Percentiles rank a stretch among this genome's conserved stretches.
These are phyloP conservation scores for Verticillium nubilum DNA, from an alignment of 2,329 filamentous ascomycete species.

Conservation along the genomic window DNA sequence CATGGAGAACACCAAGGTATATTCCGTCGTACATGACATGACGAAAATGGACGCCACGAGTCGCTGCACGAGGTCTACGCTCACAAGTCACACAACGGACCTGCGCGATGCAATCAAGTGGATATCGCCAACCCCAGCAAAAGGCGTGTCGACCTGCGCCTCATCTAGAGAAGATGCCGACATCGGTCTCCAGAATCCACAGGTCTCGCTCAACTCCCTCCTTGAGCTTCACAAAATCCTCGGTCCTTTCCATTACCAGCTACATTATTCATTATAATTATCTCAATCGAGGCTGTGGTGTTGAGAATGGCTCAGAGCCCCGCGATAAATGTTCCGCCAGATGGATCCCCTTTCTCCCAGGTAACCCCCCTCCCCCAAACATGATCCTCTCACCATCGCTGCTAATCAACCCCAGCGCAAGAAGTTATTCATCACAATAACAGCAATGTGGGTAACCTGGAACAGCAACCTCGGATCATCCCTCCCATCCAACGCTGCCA, in stretches of 20 bases:
- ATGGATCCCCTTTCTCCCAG: background rate
- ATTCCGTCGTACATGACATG: no score
- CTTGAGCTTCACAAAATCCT: no score
- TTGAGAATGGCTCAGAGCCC: background rate
- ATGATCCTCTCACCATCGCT: background rate
- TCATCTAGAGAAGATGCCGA: background rate
- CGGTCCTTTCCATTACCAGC: no score
- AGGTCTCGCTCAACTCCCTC: background rate
- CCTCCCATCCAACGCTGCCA: conserved; percentile 57
- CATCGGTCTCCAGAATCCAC: background rate
- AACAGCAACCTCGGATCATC: conserved; percentile 64
- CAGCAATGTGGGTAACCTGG: conserved; percentile 36
- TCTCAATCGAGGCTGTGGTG: background rate
- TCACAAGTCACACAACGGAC: no score
- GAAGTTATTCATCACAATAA: background rate
- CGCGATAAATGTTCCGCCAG: background rate
- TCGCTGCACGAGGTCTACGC: no score
- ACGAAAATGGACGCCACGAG: no score
- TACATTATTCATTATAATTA: no score
- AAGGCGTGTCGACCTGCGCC: background rate
- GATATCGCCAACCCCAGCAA: background rate
- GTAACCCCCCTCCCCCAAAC: background rate
- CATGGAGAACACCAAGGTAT: no score
- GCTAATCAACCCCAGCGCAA: background rate
- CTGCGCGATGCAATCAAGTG: background rate